These are phyloP conservation scores for Canariomyces notabilis DNA, from an alignment of 2,329 filamentous ascomycete species.

Conservation along the genomic window DNA sequence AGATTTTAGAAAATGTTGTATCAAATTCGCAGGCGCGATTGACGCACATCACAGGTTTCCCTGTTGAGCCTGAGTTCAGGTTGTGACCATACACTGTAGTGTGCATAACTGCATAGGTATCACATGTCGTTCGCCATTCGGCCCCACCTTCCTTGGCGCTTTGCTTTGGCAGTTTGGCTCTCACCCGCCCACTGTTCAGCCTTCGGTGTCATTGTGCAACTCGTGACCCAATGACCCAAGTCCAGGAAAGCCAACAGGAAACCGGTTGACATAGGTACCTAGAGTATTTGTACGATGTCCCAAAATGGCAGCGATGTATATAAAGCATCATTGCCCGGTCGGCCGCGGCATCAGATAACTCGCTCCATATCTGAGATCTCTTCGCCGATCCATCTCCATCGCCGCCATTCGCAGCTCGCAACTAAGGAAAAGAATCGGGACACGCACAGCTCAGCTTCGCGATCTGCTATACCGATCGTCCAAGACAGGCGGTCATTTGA, in stretches of 20 bases:
- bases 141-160: conserved; percentile 12
- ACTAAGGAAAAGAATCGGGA: conserved; percentile 35
- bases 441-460: conserved; percentile 14
- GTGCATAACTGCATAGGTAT: conserved; percentile 3
- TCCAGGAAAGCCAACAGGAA: not conserved
- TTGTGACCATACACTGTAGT: no score
- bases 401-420: conserved; percentile 34
- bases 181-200: conserved; percentile 12
- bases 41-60: no score
- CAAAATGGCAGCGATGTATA: conserved; percentile 30
- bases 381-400: conserved; percentile 40
- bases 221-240: conserved; percentile 7
- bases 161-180: conserved; percentile 1
- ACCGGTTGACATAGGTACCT: not conserved
- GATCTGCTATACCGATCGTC: conserved; percentile 27
- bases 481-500: conserved; percentile 40
- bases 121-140: conserved; percentile 9
- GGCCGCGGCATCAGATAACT: conserved; percentile 48
- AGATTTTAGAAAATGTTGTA: no score
- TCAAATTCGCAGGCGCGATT: no score
- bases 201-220: conserved; percentile 12
- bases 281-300: conserved; percentile 28
- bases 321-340: conserved; percentile 32
- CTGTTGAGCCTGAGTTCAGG: no score
- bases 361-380: conserved; percentile 53